phyloP scores from a whole-genome alignment of 2,329 filamentous ascomycete species.

The Tolypocladium endophyticum region DNA sequence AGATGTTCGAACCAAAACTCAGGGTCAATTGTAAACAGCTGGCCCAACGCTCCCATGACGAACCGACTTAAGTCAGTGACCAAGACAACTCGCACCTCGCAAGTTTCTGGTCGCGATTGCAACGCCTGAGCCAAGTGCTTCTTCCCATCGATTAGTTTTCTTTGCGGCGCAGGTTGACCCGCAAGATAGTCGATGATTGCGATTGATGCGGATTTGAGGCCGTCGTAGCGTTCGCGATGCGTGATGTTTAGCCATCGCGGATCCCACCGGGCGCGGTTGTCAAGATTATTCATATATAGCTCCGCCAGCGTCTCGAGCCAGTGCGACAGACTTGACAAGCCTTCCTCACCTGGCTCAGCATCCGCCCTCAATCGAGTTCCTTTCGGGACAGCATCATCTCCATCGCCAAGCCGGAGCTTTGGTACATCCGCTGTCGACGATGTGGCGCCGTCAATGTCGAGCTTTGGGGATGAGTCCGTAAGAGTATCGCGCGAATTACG shows the following conservation, averaged over 20 bases:
- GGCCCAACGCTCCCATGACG: slow-evolving; percentile 16
- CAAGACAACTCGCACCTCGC: slow-evolving; percentile 12
- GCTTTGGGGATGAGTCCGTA: not conserved
- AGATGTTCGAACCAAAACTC: slow-evolving; percentile 20
- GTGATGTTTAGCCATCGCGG: slow-evolving; percentile 15
- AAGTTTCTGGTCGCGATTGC: slow-evolving; percentile 6
- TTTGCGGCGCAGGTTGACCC: slow-evolving; percentile 4
- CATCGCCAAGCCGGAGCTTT: not conserved
- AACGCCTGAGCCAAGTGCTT: slow-evolving; percentile 6
- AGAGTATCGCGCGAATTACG: slow-evolving; percentile 8
- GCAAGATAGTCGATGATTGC: slow-evolving; percentile 12
- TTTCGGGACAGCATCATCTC: not conserved
- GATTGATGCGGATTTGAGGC: slow-evolving; percentile 7
- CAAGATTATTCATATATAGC: slow-evolving; percentile 18
- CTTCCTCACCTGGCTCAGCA: slow-evolving; percentile 6
- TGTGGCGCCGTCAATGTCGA: not conserved
- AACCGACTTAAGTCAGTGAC: slow-evolving; percentile 19
- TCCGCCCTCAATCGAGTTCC: not conserved
- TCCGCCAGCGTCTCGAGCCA: slow-evolving; percentile 18
- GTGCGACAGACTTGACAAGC: slow-evolving; percentile 13
- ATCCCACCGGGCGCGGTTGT: slow-evolving; percentile 14
- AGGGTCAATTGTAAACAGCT: slow-evolving; percentile 14
- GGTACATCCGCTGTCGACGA: slow-evolving; percentile 1
- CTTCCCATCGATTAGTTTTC: slow-evolving; percentile 3
- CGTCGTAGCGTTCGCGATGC: slow-evolving; percentile 11